Conservation (phyloP, 306 rosid genomes). For the Mimosa pudica region DNA sequence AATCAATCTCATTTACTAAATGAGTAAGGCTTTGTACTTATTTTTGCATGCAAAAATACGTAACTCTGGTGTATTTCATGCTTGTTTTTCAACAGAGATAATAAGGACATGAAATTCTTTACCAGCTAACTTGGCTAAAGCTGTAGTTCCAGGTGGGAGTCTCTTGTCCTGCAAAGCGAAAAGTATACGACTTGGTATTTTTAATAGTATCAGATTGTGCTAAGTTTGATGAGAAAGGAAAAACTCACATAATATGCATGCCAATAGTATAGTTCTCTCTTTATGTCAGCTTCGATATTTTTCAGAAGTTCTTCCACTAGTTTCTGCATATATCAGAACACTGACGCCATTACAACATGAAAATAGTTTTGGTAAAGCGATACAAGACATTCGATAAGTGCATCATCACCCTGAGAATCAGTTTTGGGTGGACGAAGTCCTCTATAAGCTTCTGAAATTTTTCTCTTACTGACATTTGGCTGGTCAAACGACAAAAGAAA, state of each 20-base stretch:
- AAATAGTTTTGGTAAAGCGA: slow-evolving; percentile 10
- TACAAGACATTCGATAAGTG: not conserved
- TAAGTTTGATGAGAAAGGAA: not conserved
- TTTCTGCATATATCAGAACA: slow-evolving; percentile 58
- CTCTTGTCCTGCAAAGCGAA: slow-evolving; percentile 60
- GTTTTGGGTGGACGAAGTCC: slow-evolving; percentile 76
- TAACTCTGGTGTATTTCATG: not conserved
- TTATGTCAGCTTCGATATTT: slow-evolving; percentile 51
- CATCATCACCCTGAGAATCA: slow-evolving; percentile 70
- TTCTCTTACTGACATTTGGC: slow-evolving; percentile 57
- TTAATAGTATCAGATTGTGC: not conserved
- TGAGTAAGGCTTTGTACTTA: not conserved
- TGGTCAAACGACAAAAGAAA: slow-evolving; percentile 37
- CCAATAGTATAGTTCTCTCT: slow-evolving; percentile 83
- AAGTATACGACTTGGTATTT: slow-evolving; percentile 12
- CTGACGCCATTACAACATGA: slow-evolving; percentile 13
- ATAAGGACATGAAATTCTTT: not conserved
- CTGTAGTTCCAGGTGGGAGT: slow-evolving; percentile 75
- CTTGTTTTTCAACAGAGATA: not conserved
- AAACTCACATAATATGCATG: slow-evolving; percentile 84
- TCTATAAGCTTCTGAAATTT: slow-evolving; percentile 77
- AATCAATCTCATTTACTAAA: slow-evolving; percentile 4
- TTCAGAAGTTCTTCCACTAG: slow-evolving; percentile 73
- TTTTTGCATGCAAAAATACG: not conserved
- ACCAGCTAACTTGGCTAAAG: slow-evolving; percentile 85